phyloP scores from a whole-genome alignment of 164 flowering plant species.

The Vitis amurensis region DNA sequence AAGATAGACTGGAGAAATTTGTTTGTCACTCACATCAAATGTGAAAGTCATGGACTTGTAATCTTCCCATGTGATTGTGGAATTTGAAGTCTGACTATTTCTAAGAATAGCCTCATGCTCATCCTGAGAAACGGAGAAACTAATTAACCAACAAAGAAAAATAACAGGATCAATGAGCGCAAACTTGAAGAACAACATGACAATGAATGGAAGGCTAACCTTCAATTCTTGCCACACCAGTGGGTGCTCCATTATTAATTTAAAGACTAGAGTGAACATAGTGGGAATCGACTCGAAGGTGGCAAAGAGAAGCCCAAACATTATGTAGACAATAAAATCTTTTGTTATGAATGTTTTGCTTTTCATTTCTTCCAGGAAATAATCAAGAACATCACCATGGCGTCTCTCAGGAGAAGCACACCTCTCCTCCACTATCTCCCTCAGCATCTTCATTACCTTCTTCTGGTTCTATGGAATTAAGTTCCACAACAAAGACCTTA shows the following conservation, averaged over 20 bases:
- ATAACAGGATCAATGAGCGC: not conserved
- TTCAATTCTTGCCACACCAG: slow-evolving; percentile 20
- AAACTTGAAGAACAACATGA: no score
- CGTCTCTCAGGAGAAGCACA: slow-evolving; percentile 10
- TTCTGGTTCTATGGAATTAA: slow-evolving; percentile 5
- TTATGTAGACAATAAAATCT: slow-evolving; percentile 22
- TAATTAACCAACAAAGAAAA: not conserved
- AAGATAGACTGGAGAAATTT: no score
- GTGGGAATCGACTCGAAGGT: slow-evolving; percentile 26
- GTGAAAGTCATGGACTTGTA: slow-evolving; percentile 51
- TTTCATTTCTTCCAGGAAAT: slow-evolving; percentile 22
- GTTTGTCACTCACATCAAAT: slow-evolving; percentile 17
- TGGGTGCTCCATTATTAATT: slow-evolving; percentile 34
- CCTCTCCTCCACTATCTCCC: slow-evolving; percentile 19
- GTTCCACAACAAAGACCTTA: no score
- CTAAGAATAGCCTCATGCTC: slow-evolving; percentile 39
- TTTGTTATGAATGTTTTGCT: slow-evolving; percentile 25
- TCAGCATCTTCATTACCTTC: slow-evolving; percentile 8
- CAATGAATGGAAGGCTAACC: slow-evolving; percentile 6
- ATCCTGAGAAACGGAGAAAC: slow-evolving; percentile 13
- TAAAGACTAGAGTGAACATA: slow-evolving; percentile 26
- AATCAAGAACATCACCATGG: slow-evolving; percentile 29
- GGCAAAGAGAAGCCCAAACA: slow-evolving; percentile 28
- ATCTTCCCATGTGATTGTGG: slow-evolving; percentile 40
- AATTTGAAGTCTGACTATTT: slow-evolving; percentile 17